These are phyloP conservation scores for Irpex lacteus DNA, from an alignment of 1,284 basidiomycete species.

Conservation along the genomic window DNA sequence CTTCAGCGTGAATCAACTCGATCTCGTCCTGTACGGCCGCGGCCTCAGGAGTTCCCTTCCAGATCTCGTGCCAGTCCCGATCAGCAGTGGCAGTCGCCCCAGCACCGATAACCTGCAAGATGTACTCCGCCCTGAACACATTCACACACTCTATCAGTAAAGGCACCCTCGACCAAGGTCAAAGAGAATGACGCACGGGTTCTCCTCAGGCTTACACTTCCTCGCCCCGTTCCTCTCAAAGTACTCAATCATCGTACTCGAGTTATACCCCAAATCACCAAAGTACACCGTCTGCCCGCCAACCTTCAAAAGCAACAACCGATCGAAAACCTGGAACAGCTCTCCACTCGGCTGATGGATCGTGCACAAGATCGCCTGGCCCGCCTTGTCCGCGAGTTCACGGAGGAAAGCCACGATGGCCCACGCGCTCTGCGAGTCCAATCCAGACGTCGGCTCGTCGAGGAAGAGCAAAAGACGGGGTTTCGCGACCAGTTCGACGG, in stretches of 20 bases:
- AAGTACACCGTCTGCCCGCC: conserved; percentile 81
- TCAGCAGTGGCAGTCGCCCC: conserved; percentile 39
- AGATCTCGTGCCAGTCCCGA: conserved; percentile 33
- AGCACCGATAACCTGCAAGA: conserved; percentile 69
- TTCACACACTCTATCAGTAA: not conserved
- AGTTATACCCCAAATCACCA: conserved; percentile 66
- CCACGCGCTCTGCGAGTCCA: conserved; percentile 90
- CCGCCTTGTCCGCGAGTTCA: conserved; percentile 72
- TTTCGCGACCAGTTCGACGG: conserved; percentile 79
- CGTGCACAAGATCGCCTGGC: conserved; percentile 76
- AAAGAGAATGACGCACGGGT: conserved; percentile 40
- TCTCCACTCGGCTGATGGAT: conserved; percentile 72
- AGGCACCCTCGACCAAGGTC: not conserved
- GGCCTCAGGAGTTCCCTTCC: conserved; percentile 30
- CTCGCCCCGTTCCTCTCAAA: conserved; percentile 63
- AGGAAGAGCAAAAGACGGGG: conserved; percentile 81
- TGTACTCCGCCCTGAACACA: conserved; percentile 44
- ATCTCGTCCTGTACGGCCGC: conserved; percentile 25
- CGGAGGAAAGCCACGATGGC: conserved; percentile 79
- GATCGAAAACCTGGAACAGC: conserved; percentile 71
- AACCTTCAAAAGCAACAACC: conserved; percentile 54
- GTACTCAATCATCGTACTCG: conserved; percentile 59
- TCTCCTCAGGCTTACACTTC: conserved; percentile 36
- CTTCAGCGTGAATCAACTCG: conserved; percentile 31
- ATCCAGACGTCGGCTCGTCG: conserved; percentile 81